Evolutionary conservation across 768 basidiomycete genomes (phyloP).

Genomic region (Hygrophoropsis aurantiaca): DNA sequence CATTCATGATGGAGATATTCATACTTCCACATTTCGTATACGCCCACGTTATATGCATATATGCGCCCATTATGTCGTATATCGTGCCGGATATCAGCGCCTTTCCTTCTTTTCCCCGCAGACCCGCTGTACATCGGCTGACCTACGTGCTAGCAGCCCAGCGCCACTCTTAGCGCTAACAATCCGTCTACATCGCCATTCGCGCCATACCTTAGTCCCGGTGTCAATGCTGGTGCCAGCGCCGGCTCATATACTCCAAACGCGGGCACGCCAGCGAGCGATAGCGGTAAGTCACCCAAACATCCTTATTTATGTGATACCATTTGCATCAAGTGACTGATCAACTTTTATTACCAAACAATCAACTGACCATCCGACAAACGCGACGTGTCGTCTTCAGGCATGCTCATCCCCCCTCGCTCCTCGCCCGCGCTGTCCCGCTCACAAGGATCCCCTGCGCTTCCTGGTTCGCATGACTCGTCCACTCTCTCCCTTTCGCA

Average conservation of each 20-base stretch:
- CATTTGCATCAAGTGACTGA: not conserved
- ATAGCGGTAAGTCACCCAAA: conserved; percentile 26
- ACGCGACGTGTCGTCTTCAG: not conserved
- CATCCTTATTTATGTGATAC: not conserved
- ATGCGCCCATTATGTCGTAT: not conserved
- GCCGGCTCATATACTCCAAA: conserved; percentile 19
- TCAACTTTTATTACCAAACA: not conserved
- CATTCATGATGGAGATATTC: not conserved
- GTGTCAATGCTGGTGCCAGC: conserved; percentile 18
- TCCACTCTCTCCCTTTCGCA: conserved; percentile 3
- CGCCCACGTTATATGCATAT: too few species aligned
- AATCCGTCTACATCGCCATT: conserved; percentile 13
- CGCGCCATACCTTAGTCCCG: conserved; percentile 1
- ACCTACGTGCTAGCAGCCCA: not conserved
- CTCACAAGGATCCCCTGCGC: not conserved
- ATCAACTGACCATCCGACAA: not conserved
- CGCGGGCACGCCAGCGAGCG: conserved; percentile 24
- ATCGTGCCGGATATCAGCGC: not conserved
- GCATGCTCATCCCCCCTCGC: not conserved
- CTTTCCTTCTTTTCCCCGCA: not conserved
- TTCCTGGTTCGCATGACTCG: not conserved
- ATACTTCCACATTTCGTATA: not conserved
- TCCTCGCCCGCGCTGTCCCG: not conserved
- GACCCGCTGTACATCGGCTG: not conserved
- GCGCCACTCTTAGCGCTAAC: not conserved